Evolutionary conservation across 192 early-diverging fungal genomes (phyloP).

Genomic region (Entomortierella lignicola): DNA sequence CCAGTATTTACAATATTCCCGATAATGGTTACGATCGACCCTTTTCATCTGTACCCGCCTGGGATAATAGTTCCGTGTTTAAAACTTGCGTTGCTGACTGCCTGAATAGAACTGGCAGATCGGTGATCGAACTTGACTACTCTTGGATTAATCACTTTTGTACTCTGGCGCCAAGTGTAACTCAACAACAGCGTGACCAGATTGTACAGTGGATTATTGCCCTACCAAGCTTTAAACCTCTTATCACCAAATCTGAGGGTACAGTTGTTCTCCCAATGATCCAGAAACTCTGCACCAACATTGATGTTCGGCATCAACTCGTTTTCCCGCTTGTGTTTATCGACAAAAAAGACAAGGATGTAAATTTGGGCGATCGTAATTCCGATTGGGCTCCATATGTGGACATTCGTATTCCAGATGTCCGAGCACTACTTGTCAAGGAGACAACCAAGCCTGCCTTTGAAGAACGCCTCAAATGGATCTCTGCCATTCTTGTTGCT

Average conservation of each 20-base stretch:
- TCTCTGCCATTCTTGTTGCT: slow-evolving; percentile 28
- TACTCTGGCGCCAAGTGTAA: slow-evolving; percentile 8
- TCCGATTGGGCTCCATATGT: slow-evolving; percentile 29
- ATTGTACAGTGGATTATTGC: slow-evolving; percentile 14
- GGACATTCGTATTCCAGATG: slow-evolving; percentile 40
- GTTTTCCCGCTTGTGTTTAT: slow-evolving; percentile 24
- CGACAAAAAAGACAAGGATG: slow-evolving; percentile 28
- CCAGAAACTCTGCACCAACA: slow-evolving; percentile 14
- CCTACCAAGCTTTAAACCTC: slow-evolving; percentile 18
- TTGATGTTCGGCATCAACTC: slow-evolving; percentile 32
- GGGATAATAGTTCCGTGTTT: slow-evolving; percentile 34
- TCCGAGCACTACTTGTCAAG: slow-evolving; percentile 27
- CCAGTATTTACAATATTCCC: slow-evolving; percentile 25
- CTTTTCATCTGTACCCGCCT: slow-evolving; percentile 24
- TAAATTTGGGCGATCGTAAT: slow-evolving; percentile 20
- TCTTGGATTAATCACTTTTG: slow-evolving; percentile 31
- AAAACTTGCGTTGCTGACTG: slow-evolving; percentile 9
- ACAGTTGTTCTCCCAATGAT: slow-evolving; percentile 7
- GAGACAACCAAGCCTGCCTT: slow-evolving; percentile 40
- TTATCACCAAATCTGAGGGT: slow-evolving; percentile 15
- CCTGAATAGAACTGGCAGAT: slow-evolving; percentile 9
- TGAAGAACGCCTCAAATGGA: slow-evolving; percentile 50
- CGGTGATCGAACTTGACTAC: slow-evolving; percentile 6
- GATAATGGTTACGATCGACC: slow-evolving; percentile 17
- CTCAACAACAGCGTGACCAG: slow-evolving; percentile 19